Evolutionary conservation across 345 rosid genomes (phyloP).

Genomic region (Boechera retrofracta): DNA sequence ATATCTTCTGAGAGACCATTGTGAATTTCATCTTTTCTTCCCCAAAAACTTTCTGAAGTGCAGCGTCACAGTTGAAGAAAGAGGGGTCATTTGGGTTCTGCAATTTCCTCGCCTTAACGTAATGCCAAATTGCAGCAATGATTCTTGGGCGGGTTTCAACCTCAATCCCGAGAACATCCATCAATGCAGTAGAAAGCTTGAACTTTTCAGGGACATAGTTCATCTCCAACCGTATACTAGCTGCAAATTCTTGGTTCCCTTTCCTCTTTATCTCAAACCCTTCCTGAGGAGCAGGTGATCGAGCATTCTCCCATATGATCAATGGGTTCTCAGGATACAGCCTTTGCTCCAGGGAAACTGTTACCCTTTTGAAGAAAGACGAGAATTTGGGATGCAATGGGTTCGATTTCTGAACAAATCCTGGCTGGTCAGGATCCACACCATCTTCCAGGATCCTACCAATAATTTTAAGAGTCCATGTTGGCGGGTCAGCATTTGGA

Average conservation of each 20-base stretch:
- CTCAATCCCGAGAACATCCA: slow-evolving; percentile 95
- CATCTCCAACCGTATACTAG: slow-evolving; percentile 83
- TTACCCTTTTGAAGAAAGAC: slow-evolving; percentile 88
- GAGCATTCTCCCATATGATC: slow-evolving; percentile 90
- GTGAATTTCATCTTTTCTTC: slow-evolving; percentile 86
- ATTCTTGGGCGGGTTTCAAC: slow-evolving; percentile 96
- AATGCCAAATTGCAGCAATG: slow-evolving; percentile 98
- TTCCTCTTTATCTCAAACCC: slow-evolving; percentile 98
- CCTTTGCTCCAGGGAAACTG: slow-evolving; percentile 88
- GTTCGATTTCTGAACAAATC: slow-evolving; percentile 72
- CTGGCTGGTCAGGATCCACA: slow-evolving; percentile 91
- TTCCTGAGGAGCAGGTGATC: slow-evolving; percentile 90
- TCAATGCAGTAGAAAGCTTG: slow-evolving; percentile 88
- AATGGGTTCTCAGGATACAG: slow-evolving; percentile 85
- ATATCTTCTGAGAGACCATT: slow-evolving; percentile 87
- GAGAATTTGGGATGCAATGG: slow-evolving; percentile 84
- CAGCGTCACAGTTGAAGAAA: slow-evolving; percentile 77
- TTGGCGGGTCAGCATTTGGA: slow-evolving; percentile 88
- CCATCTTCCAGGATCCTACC: slow-evolving; percentile 98
- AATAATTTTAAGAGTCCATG: slow-evolving; percentile 90
- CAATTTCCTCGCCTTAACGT: slow-evolving; percentile 94
- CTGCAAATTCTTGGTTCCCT: slow-evolving; percentile 91
- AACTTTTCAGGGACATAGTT: slow-evolving; percentile 90
- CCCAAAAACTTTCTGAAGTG: slow-evolving; percentile 91
- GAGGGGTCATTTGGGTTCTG: slow-evolving; percentile 94